A percentile compares a stretch with the other conserved stretches of the same genome.
These are phyloP conservation scores for Trichosanthes cucumerina DNA, from an alignment of 306 rosid species.

Conservation along the genomic window DNA sequence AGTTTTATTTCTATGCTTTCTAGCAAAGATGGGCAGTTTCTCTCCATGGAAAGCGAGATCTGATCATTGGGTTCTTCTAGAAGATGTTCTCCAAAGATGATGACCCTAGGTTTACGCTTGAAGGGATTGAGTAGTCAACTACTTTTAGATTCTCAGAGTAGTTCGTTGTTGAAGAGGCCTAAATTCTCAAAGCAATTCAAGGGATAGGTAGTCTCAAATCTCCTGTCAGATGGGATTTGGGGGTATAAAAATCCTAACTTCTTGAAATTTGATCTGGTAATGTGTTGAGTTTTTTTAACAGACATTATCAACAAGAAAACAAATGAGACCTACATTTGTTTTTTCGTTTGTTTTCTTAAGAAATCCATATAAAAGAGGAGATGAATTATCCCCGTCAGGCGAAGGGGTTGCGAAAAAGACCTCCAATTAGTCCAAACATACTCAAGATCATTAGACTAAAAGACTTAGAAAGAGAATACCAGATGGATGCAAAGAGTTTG, in stretches of 20 bases:
- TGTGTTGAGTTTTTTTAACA: neutral
- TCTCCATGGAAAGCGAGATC: neutral
- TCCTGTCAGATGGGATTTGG: neutral
- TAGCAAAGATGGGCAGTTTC: neutral
- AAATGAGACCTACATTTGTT: no score
- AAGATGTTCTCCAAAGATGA: neutral
- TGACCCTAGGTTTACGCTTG: neutral
- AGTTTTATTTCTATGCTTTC: neutral
- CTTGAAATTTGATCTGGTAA: neutral
- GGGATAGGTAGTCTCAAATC: neutral
- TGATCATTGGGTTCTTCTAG: neutral
- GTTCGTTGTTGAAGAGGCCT: neutral
- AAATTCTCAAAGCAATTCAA: neutral
- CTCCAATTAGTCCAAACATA: no score
- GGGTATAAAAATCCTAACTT: neutral
- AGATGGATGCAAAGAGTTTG: no score
- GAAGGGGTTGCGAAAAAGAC: no score
- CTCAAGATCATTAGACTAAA: no score
- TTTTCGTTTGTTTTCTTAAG: no score
- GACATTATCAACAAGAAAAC: no score
- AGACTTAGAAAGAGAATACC: no score
- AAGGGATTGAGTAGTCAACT: neutral
- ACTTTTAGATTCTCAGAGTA: neutral
- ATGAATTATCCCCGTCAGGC: no score
- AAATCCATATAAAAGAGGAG: no score